A percentile compares a stretch with the other conserved stretches of the same genome.
Evolutionary conservation across 2,329 filamentous ascomycete genomes (phyloP).

Genomic region (Parastagonospora nodorum): DNA sequence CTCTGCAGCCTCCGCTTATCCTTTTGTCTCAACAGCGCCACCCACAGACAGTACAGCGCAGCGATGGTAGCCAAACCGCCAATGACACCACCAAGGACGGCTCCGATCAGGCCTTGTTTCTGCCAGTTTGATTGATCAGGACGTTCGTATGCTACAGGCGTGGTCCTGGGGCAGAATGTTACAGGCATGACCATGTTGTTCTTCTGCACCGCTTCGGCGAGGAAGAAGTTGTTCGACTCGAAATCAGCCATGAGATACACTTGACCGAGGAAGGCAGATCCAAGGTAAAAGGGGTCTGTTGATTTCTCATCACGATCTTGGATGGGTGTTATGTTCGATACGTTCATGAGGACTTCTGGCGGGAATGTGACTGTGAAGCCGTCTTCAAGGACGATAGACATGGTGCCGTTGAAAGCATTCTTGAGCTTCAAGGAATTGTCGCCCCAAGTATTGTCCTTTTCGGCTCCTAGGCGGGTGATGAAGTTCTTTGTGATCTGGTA

Average conservation of each 20-base stretch:
- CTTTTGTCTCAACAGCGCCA: constrained; percentile 35
- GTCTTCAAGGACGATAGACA: constrained; percentile 49
- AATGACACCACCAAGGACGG: constrained; percentile 46
- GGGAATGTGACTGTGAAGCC: constrained; percentile 49
- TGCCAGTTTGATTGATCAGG: constrained; percentile 36
- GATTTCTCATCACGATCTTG: constrained; percentile 36
- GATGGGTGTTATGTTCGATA: constrained; percentile 45
- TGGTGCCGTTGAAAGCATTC: constrained; percentile 44
- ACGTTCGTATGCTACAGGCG: constrained; percentile 39
- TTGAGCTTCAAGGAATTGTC: constrained; percentile 47
- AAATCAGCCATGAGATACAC: constrained; percentile 53
- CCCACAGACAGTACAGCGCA: constrained; percentile 34
- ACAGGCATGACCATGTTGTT: constrained; percentile 49
- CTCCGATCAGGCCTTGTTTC: constrained; percentile 44
- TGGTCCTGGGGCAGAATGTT: constrained; percentile 47
- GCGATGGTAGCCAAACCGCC: constrained; percentile 40
- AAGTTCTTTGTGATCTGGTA: constrained; percentile 49
- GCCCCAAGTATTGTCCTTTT: constrained; percentile 44
- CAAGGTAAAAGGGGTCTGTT: constrained; percentile 44
- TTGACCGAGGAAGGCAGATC: constrained; percentile 49
- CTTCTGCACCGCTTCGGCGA: constrained; percentile 47
- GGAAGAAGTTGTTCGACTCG: constrained; percentile 47
- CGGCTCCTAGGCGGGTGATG: constrained; percentile 40
- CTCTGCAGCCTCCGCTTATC: constrained; percentile 33
- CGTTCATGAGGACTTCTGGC: constrained; percentile 44